These are phyloP conservation scores for Diplosphaera chodatii DNA, from an alignment of 139 green algal genomes.

Conservation along the genomic window DNA sequence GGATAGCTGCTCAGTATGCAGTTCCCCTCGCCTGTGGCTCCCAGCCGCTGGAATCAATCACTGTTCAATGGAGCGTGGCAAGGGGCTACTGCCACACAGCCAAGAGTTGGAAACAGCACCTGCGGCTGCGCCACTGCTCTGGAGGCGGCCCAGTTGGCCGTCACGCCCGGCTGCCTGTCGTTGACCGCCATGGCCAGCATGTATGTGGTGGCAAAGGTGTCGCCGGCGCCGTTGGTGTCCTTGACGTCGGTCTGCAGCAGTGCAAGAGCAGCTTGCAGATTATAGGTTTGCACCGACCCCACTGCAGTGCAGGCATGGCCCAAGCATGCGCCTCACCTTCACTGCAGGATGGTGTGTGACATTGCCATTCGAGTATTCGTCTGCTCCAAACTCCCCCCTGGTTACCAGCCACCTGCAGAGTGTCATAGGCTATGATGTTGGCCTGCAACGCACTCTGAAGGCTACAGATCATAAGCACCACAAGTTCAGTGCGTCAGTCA, in stretches of 20 bases:
- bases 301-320: too few species aligned
- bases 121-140: constrained; percentile 51
- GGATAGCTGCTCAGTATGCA: too few species aligned
- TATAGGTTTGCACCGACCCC: too few species aligned
- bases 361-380: constrained; percentile 15
- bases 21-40: too few species aligned
- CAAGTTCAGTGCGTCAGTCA: too few species aligned
- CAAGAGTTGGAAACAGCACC: not conserved
- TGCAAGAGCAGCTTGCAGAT: too few species aligned
- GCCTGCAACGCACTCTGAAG: too few species aligned
- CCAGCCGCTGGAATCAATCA: too few species aligned
- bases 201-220: constrained; percentile 76
- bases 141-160: constrained; percentile 47
- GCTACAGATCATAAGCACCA: too few species aligned
- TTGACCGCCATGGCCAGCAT: constrained; percentile 47
- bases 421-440: too few species aligned
- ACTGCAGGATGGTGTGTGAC: not conserved
- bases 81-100: too few species aligned
- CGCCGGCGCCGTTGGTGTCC: constrained; percentile 79
- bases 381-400: constrained; percentile 48
- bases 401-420: constrained; percentile 60
- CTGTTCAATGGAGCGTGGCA: too few species aligned
- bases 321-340: constrained; percentile 10
- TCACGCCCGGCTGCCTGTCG: constrained; percentile 19
- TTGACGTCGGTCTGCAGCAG: not conserved